phyloP scores from a whole-genome alignment of 2,329 filamentous ascomycete genomes.

The Xylaria hypoxylon region DNA sequence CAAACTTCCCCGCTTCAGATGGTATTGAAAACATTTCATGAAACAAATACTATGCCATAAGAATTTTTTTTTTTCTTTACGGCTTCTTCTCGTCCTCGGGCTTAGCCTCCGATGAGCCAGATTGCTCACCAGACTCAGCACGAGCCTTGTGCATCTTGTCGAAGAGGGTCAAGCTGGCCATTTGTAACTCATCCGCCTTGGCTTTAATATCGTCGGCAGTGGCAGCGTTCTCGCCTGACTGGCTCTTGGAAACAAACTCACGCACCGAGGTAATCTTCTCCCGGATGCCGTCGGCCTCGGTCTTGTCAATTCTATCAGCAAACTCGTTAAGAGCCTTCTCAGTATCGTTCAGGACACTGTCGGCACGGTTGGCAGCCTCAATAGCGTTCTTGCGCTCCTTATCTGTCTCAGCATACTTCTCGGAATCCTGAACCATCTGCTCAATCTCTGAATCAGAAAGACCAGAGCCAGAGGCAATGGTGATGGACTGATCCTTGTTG shows the following conservation, averaged over 20 bases:
- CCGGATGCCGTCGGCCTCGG: slow-evolving; percentile 89
- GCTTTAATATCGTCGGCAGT: slow-evolving; percentile 95
- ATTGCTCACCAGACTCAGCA: slow-evolving; percentile 70
- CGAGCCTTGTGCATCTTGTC: slow-evolving; percentile 99
- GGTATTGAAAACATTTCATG: slow-evolving; percentile 41
- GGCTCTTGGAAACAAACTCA: slow-evolving; percentile 93
- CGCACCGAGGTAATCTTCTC: slow-evolving; percentile 91
- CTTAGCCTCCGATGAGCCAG: slow-evolving; percentile 53
- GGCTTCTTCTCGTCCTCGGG: slow-evolving; percentile 76
- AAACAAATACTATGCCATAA: slow-evolving; percentile 27
- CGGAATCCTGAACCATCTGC: slow-evolving; percentile 96
- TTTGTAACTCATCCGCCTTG: slow-evolving; percentile 98
- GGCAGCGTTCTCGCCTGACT: slow-evolving; percentile 86
- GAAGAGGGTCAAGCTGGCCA: slow-evolving; percentile 93
- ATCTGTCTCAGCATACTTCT: slow-evolving; percentile 94
- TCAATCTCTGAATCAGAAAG: slow-evolving; percentile 95
- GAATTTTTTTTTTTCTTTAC: slow-evolving; percentile 55
- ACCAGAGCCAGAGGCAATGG: slow-evolving; percentile 96
- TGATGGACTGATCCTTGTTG: slow-evolving; percentile 99
- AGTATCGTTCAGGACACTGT: slow-evolving; percentile 95
- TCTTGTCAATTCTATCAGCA: slow-evolving; percentile 95
- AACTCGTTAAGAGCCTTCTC: slow-evolving; percentile 99
- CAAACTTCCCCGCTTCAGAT: slow-evolving; percentile 51
- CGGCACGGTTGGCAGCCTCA: slow-evolving; percentile 96
- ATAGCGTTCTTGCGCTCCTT: slow-evolving; percentile 97